phyloP scores from a whole-genome alignment of 2,329 filamentous ascomycete genomes.

The Diplodia seriata region DNA sequence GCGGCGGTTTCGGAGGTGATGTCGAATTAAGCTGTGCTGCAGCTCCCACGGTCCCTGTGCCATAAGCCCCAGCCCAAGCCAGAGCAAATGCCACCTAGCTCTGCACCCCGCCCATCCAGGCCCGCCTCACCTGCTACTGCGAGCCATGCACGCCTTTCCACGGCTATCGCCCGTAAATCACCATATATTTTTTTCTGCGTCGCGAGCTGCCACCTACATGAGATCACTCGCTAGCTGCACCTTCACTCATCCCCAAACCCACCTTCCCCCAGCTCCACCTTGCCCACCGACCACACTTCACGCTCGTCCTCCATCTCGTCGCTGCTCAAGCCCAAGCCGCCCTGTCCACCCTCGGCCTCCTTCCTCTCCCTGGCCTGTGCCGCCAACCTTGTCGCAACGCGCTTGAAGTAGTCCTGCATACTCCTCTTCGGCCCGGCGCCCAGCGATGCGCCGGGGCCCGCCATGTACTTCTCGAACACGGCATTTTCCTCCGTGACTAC shows the following conservation, averaged over 20 bases:
- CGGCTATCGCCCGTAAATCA: background rate
- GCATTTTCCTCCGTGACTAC: slow-evolving; percentile 86
- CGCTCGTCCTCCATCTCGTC: slow-evolving; percentile 94
- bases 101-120: no score
- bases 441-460: slow-evolving; percentile 68
- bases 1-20: slow-evolving; percentile 28
- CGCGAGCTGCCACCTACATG: background rate
- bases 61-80: background rate
- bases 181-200: background rate
- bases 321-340: slow-evolving; percentile 82
- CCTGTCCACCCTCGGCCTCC: slow-evolving; percentile 88
- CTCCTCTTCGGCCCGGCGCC: slow-evolving; percentile 78
- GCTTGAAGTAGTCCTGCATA: slow-evolving; percentile 97
- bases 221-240: background rate
- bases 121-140: no score
- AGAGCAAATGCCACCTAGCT: no score
- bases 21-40: slow-evolving; percentile 29
- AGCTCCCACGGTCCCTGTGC: slow-evolving; percentile 1
- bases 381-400: slow-evolving; percentile 84
- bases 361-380: slow-evolving; percentile 85
- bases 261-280: slow-evolving; percentile 77
- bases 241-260: slow-evolving; percentile 39
- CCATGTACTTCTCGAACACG: slow-evolving; percentile 91
- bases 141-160: background rate
- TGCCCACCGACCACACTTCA: slow-evolving; percentile 95